These are phyloP conservation scores for Poterioochromonas sp. DNA, from an alignment of 352 stramenopile species.

Conservation along the genomic window DNA sequence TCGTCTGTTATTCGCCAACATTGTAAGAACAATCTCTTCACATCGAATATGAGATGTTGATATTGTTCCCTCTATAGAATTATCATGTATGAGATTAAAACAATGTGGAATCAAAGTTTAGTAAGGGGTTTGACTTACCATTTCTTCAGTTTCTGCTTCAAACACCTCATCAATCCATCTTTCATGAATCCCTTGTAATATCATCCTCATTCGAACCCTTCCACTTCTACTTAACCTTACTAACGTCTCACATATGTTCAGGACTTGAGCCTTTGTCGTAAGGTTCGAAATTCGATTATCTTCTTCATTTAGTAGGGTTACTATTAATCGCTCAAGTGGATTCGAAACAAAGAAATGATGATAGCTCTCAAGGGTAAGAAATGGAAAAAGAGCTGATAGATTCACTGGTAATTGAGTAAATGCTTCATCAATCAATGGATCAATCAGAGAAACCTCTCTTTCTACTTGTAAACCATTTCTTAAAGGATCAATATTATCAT, in stretches of 20 bases:
- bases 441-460: too few species aligned
- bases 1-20: neutral
- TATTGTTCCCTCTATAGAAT: too few species aligned
- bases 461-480: too few species aligned
- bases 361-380: too few species aligned
- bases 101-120: too few species aligned
- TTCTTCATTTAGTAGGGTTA: conserved; percentile 12
- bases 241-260: neutral
- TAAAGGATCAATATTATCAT: too few species aligned
- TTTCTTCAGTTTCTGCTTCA: neutral
- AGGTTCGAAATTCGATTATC: neutral
- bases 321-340: neutral
- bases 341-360: too few species aligned
- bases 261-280: neutral
- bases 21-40: neutral
- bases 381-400: too few species aligned
- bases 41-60: too few species aligned
- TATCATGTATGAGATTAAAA: too few species aligned
- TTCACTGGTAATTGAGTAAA: too few species aligned
- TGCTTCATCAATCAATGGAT: too few species aligned
- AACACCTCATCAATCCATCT: neutral
- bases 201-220: neutral
- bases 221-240: neutral
- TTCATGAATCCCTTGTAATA: neutral
- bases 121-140: neutral